phyloP scores from a whole-genome alignment of 257 asterid genomes.

The Jacaranda copaia region DNA sequence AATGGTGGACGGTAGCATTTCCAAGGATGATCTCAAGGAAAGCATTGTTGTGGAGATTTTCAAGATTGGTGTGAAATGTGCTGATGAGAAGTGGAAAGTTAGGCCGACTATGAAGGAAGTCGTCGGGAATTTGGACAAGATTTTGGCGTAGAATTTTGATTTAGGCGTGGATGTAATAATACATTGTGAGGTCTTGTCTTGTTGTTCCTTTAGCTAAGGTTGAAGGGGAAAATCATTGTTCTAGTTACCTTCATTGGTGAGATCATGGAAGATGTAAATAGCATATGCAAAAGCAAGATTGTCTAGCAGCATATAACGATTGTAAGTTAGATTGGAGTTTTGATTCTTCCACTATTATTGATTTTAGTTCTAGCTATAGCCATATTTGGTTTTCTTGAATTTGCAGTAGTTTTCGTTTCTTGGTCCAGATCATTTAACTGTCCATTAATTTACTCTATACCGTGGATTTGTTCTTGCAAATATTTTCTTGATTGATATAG shows the following conservation, averaged over 20 bases:
- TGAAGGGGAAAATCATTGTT: slow-evolving; percentile 14
- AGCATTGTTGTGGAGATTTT: slow-evolving; percentile 54
- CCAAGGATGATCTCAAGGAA: slow-evolving; percentile 45
- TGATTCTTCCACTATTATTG: background rate
- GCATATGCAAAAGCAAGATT: slow-evolving; percentile 22
- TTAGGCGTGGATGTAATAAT: background rate
- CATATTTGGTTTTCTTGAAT: background rate
- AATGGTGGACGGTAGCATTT: slow-evolving; percentile 64
- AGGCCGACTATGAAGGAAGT: slow-evolving; percentile 78
- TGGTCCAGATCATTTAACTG: slow-evolving; percentile 2
- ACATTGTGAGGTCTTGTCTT: background rate
- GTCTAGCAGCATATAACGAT: background rate
- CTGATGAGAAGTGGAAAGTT: slow-evolving; percentile 43
- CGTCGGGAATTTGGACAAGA: slow-evolving; percentile 50
- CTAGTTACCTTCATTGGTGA: slow-evolving; percentile 11
- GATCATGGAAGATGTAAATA: slow-evolving; percentile 34
- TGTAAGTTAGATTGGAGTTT: background rate
- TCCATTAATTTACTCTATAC: no score
- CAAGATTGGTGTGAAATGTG: slow-evolving; percentile 61
- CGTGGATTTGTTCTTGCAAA: background rate
- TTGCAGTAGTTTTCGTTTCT: background rate
- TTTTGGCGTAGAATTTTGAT: slow-evolving; percentile 22
- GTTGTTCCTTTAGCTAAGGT: background rate
- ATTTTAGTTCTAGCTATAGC: background rate
- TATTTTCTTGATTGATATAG: background rate